phyloP scores from a whole-genome alignment of 805 yeast genomes.

The Yamadazyma scolyti region DNA sequence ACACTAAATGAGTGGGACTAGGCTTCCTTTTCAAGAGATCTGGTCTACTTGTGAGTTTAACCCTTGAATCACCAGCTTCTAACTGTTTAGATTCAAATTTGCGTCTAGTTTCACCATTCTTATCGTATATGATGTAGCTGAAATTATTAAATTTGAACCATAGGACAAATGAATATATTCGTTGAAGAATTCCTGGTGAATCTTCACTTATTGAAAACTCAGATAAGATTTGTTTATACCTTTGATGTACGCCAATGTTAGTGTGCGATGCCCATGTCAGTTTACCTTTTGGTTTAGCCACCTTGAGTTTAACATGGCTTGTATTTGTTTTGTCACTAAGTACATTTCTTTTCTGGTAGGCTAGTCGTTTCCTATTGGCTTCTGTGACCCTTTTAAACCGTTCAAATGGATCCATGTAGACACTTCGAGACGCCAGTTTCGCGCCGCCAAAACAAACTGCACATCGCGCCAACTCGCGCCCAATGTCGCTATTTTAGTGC shows the following conservation, averaged over 20 bases:
- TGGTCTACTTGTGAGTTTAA: slow-evolving; percentile 5
- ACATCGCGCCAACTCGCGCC: no score
- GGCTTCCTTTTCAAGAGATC: slow-evolving; percentile 4
- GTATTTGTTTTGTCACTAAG: slow-evolving; percentile 1
- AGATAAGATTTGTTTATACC: no score
- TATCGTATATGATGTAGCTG: slow-evolving; percentile 10
- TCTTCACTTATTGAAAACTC: no score
- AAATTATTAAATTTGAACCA: slow-evolving; percentile 12
- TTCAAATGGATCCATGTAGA: slow-evolving; percentile 12
- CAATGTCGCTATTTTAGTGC: no score
- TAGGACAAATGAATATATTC: no score
- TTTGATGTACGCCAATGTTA: no score
- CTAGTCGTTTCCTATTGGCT: slow-evolving; percentile 4
- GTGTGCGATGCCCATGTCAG: no score
- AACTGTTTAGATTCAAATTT: neutral
- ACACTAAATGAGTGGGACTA: slow-evolving; percentile 9
- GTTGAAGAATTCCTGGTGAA: no score
- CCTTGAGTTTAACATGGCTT: no score
- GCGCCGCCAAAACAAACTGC: no score
- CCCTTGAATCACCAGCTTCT: neutral
- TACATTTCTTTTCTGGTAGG: neutral
- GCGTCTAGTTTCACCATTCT: slow-evolving; percentile 1
- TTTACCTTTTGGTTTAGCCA: no score
- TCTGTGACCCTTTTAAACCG: slow-evolving; percentile 7
- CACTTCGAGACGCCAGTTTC: no score